These are phyloP conservation scores for Tetrahymena borealis DNA, from an alignment of 73 alveolate species.

Conservation along the genomic window DNA sequence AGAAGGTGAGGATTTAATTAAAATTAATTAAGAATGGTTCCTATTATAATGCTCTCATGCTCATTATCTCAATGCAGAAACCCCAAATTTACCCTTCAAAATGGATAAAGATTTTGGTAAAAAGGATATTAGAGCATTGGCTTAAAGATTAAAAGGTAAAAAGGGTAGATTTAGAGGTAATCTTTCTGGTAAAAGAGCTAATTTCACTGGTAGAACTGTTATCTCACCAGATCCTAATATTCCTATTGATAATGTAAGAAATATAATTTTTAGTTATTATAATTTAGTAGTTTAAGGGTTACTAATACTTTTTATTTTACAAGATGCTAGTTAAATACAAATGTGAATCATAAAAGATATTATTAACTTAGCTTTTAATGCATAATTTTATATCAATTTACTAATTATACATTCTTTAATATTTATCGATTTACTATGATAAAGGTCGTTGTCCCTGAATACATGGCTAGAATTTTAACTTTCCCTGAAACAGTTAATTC, in stretches of 20 bases:
- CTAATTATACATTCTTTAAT: too few relatives aligned
- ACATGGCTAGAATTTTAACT: slow-evolving; percentile 95
- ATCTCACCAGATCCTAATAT: slow-evolving; percentile 99
- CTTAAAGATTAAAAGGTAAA: slow-evolving; percentile 97
- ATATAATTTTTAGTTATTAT: not conserved
- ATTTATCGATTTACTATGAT: too few relatives aligned
- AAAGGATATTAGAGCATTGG: slow-evolving; percentile 82
- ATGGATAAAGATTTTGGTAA: slow-evolving; percentile 41
- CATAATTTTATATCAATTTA: not conserved
- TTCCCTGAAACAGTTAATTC: slow-evolving; percentile 94
- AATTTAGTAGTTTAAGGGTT: not conserved
- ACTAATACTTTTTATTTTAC: not conserved
- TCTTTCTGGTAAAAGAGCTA: slow-evolving; percentile 98
- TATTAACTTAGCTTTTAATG: too few relatives aligned
- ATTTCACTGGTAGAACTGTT: slow-evolving; percentile 98
- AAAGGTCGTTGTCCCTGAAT: slow-evolving; percentile 85
- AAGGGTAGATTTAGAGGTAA: slow-evolving; percentile 97
- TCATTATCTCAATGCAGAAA: not conserved
- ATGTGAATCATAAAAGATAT: not conserved
- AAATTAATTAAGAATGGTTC: not conserved
- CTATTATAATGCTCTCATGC: not conserved
- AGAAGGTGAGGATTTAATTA: slow-evolving; percentile 1
- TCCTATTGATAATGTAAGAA: slow-evolving; percentile 81
- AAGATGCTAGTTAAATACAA: not conserved
- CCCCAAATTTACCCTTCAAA: not conserved